Evolutionary conservation across 2,329 filamentous ascomycete species (phyloP).

Genomic region (Nemania sp.): DNA sequence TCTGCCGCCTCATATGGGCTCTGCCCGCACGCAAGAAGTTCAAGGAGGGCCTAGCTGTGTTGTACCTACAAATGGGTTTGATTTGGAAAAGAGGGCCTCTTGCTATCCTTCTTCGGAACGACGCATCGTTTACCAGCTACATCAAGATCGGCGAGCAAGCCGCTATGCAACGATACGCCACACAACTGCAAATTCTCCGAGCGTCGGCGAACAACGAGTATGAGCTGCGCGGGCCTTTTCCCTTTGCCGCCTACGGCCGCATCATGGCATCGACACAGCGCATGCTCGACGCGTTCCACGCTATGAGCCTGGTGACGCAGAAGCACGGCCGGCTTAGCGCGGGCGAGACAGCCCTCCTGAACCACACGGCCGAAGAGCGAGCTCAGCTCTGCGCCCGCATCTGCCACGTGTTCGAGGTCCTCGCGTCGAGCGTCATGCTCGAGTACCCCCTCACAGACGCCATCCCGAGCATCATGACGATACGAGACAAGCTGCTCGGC

Average conservation of each 20-base stretch:
- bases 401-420: constrained; percentile 82
- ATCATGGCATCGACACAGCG: constrained; percentile 81
- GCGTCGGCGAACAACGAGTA: constrained; percentile 81
- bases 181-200: constrained; percentile 74
- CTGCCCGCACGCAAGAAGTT: constrained; percentile 88
- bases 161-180: constrained; percentile 79
- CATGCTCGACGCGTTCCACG: constrained; percentile 91
- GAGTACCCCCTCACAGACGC: constrained; percentile 92
- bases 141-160: constrained; percentile 88
- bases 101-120: constrained; percentile 68
- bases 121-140: constrained; percentile 64
- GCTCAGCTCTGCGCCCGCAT: constrained; percentile 83
- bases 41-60: constrained; percentile 83
- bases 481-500: constrained; percentile 80
- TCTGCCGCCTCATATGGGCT: constrained; percentile 90
- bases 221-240: constrained; percentile 86
- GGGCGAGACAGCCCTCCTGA: constrained; percentile 80
- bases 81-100: constrained; percentile 96
- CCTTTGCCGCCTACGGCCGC: constrained; percentile 69
- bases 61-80: constrained; percentile 92
- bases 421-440: constrained; percentile 91
- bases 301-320: constrained; percentile 90
- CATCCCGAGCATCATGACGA: constrained; percentile 79
- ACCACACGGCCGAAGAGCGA: constrained; percentile 79
- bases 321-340: constrained; percentile 76